Conservation (phyloP, 495 filamentous ascomycete species). For the Neurospora discreta region DNA sequence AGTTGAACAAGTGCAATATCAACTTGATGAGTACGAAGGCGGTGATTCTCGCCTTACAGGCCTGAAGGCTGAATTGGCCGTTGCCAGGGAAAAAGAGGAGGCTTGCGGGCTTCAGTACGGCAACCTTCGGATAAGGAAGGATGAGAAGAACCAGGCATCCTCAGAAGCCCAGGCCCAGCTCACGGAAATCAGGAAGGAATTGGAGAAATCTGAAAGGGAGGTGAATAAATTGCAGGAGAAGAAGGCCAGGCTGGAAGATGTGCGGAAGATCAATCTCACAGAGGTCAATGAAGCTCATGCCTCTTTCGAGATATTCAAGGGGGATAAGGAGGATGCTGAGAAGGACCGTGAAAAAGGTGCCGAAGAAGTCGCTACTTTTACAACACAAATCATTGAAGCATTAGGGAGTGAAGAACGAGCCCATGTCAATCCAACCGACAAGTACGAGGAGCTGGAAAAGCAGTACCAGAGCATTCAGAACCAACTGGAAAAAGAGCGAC, state of each 20-base stretch:
- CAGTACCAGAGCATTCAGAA: conserved; percentile 49
- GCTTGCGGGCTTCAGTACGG: conserved; percentile 34
- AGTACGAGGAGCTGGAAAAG: conserved; percentile 46
- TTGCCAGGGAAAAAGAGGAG: conserved; percentile 18
- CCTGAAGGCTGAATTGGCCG: conserved; percentile 22
- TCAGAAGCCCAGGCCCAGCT: conserved; percentile 18
- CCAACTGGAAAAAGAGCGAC: conserved; percentile 34
- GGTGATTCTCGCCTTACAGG: conserved; percentile 27
- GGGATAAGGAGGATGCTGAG: conserved; percentile 34
- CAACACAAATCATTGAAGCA: conserved; percentile 38
- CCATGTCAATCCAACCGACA: conserved; percentile 44
- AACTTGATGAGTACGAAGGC: conserved; percentile 34
- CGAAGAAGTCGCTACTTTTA: conserved; percentile 42
- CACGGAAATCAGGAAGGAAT: conserved; percentile 10
- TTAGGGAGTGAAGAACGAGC: neutral
- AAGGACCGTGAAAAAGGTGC: conserved; percentile 34
- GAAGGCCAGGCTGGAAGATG: conserved; percentile 33
- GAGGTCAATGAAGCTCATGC: conserved; percentile 58
- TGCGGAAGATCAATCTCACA: conserved; percentile 42
- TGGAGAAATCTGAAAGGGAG: neutral
- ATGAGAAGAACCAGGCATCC: conserved; percentile 24
- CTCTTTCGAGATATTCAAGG: conserved; percentile 36
- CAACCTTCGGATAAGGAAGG: conserved; percentile 21
- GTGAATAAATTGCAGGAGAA: conserved; percentile 24
- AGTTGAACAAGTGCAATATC: conserved; percentile 18